Evolutionary conservation across 768 basidiomycete genomes (phyloP).

Genomic region (Hydnomerulius pinastri): DNA sequence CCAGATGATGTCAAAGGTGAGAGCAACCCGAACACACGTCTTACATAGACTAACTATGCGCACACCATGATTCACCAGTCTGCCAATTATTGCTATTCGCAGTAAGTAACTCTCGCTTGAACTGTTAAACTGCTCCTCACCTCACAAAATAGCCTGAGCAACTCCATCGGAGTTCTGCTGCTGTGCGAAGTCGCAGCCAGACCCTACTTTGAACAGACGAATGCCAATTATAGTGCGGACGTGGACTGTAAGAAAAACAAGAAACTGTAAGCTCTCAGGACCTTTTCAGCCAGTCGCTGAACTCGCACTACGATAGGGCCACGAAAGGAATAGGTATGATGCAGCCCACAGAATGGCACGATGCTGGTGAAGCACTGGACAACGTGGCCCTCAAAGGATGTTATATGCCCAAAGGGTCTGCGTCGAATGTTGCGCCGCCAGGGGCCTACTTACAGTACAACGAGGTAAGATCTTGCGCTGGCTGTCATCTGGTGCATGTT

Average conservation of each 20-base stretch:
- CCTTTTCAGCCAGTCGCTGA: not conserved
- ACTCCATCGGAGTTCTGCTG: slow-evolving; percentile 54
- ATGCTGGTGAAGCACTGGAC: slow-evolving; percentile 51
- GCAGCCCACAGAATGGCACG: slow-evolving; percentile 59
- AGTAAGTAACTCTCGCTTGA: slow-evolving; percentile 34
- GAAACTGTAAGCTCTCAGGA: slow-evolving; percentile 36
- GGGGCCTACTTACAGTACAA: slow-evolving; percentile 50
- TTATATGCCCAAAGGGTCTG: slow-evolving; percentile 59
- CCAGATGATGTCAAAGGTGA: slow-evolving; percentile 67
- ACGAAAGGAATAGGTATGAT: slow-evolving; percentile 57
- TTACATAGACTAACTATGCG: not conserved
- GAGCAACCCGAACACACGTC: slow-evolving; percentile 8
- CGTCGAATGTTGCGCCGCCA: slow-evolving; percentile 31
- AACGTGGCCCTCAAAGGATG: slow-evolving; percentile 53
- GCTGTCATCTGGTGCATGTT: not conserved
- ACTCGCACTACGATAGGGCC: slow-evolving; percentile 33
- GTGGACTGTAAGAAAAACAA: slow-evolving; percentile 42
- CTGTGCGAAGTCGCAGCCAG: slow-evolving; percentile 62
- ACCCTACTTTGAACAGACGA: slow-evolving; percentile 50
- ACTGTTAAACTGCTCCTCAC: not conserved
- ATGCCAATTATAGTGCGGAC: slow-evolving; percentile 54
- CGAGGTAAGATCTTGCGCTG: slow-evolving; percentile 43
- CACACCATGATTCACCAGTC: slow-evolving; percentile 44
- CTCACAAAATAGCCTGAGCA: slow-evolving; percentile 43
- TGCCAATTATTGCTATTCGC: slow-evolving; percentile 54